Conservation (phyloP, 2,329 filamentous ascomycete species). For the Penicillium sp. region DNA sequence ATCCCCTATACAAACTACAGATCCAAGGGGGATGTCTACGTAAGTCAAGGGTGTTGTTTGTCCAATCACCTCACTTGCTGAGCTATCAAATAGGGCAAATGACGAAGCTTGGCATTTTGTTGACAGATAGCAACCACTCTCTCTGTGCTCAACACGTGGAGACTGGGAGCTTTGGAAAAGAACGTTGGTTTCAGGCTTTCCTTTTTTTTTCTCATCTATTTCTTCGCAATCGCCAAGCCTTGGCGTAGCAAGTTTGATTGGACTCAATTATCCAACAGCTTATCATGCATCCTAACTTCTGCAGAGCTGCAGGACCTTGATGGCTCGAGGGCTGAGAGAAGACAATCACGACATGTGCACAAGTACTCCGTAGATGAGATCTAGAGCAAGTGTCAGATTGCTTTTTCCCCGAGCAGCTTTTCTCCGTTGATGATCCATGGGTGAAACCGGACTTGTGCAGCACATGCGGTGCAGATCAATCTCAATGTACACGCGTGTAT, state of each 20-base stretch:
- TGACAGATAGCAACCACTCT: conserved; percentile 8
- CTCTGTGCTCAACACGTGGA: not conserved
- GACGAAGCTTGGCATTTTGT: conserved; percentile 20
- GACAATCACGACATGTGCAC: not conserved
- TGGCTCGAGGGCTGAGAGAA: not conserved
- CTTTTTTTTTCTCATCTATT: not conserved
- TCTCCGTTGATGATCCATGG: not conserved
- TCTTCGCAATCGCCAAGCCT: conserved; percentile 9
- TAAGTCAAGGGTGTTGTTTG: conserved; percentile 8
- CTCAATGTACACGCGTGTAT: conserved; percentile 16
- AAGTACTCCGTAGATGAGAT: not conserved
- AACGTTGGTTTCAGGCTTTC: not conserved
- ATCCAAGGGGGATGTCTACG: conserved; percentile 9
- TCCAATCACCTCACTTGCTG: conserved; percentile 7
- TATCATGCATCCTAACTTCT: conserved; percentile 12
- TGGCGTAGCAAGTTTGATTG: conserved; percentile 4
- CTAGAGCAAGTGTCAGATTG: not conserved
- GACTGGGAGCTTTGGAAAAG: not conserved
- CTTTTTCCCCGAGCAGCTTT: not conserved
- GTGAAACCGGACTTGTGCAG: conserved; percentile 5
- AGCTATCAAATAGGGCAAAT: not conserved
- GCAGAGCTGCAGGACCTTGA: conserved; percentile 6
- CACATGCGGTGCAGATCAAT: conserved; percentile 19
- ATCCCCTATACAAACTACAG: conserved; percentile 14
- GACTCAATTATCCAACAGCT: not conserved